A percentile compares a stretch with the other conserved stretches of the same genome.
Conservation (phyloP, 371 early-diverging fungal genomes). For the Apophysomyces trapeziformis region DNA sequence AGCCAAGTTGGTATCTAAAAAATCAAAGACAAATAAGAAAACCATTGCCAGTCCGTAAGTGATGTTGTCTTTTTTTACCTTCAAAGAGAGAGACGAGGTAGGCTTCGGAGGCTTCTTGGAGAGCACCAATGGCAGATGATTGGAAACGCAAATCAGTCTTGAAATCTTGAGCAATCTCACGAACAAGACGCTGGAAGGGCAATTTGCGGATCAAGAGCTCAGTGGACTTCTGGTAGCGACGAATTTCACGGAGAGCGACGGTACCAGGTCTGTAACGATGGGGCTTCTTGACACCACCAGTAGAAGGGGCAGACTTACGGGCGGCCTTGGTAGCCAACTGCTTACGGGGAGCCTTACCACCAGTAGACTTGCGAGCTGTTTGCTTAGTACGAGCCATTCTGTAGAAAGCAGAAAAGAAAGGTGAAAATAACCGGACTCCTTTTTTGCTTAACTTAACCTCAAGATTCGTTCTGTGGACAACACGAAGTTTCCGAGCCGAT, state of each 20-base stretch:
- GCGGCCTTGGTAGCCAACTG: constrained; percentile 97
- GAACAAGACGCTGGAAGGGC: constrained; percentile 98
- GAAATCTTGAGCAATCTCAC: constrained; percentile 96
- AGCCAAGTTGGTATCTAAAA: constrained; percentile 91
- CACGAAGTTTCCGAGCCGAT: too few species aligned
- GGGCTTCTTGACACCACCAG: constrained; percentile 78
- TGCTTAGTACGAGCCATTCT: constrained; percentile 97
- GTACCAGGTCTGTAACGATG: constrained; percentile 90
- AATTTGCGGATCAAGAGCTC: constrained; percentile 98
- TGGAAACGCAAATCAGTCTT: constrained; percentile 99
- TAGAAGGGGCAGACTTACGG: constrained; percentile 59
- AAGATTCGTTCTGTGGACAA: too few species aligned
- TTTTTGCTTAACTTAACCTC: too few species aligned
- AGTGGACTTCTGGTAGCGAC: constrained; percentile 98
- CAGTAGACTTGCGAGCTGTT: constrained; percentile 99
- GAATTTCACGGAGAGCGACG: constrained; percentile 96
- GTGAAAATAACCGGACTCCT: not conserved
- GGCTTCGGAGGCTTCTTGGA: constrained; percentile 99
- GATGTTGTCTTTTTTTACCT: constrained; percentile 3
- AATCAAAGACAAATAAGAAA: not conserved
- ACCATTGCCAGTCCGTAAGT: not conserved
- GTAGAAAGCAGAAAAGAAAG: constrained; percentile 14
- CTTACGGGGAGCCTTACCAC: constrained; percentile 98
- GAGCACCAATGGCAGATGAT: constrained; percentile 95
- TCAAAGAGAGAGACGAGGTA: constrained; percentile 97